These are phyloP conservation scores for Claviceps humidiphila DNA, from an alignment of 2,329 filamentous ascomycete species.

Conservation along the genomic window DNA sequence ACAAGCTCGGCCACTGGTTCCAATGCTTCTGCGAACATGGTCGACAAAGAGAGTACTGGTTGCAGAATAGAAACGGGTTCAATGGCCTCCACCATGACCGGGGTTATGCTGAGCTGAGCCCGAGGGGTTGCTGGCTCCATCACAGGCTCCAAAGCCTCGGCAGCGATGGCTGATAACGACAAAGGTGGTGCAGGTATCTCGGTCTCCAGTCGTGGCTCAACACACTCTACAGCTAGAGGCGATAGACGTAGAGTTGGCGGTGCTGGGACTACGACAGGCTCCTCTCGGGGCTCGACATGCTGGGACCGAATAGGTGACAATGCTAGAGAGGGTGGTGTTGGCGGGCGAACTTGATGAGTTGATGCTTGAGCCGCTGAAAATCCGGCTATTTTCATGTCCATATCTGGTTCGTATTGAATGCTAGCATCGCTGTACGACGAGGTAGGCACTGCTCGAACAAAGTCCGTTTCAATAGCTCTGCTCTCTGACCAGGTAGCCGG, in stretches of 20 bases:
- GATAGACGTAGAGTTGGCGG: constrained; percentile 19
- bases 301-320: constrained; percentile 33
- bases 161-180: constrained; percentile 18
- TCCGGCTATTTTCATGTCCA: constrained; percentile 38
- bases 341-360: constrained; percentile 17
- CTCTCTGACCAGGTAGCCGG: constrained; percentile 14
- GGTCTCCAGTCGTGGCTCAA: constrained; percentile 18
- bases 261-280: constrained; percentile 18
- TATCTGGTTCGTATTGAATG: constrained; percentile 35
- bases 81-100: constrained; percentile 18
- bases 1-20: constrained; percentile 17
- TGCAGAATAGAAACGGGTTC: constrained; percentile 9
- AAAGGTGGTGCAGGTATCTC: constrained; percentile 11
- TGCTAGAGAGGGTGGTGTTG: constrained; percentile 22
- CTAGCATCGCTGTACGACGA: constrained; percentile 40
- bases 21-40: constrained; percentile 13
- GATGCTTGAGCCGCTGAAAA: constrained; percentile 41
- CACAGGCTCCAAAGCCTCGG: constrained; percentile 22
- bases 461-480: constrained; percentile 13
- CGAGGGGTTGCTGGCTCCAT: constrained; percentile 10
- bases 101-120: constrained; percentile 17
- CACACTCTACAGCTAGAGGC: constrained; percentile 15
- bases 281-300: constrained; percentile 29
- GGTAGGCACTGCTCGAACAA: constrained; percentile 30
- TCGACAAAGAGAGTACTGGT: constrained; percentile 12